Evolutionary conservation across 2,329 filamentous ascomycete genomes (phyloP).

Genomic region (Paraphaeosphaeria minitans): DNA sequence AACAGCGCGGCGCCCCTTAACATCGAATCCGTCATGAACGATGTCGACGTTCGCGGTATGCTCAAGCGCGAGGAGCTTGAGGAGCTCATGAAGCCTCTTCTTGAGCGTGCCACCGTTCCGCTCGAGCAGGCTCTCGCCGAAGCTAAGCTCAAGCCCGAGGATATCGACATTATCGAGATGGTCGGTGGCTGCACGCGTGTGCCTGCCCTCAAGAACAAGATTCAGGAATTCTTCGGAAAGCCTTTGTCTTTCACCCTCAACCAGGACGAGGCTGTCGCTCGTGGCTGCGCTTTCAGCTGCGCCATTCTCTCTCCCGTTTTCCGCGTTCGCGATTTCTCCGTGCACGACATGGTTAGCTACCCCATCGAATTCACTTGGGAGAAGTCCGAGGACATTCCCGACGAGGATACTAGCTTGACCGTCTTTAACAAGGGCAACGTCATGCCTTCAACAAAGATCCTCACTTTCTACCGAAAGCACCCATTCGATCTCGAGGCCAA

Average conservation of each 20-base stretch:
- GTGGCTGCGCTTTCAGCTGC: slow-evolving; percentile 96
- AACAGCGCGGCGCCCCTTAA: slow-evolving; percentile 92
- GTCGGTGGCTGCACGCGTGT: slow-evolving; percentile 95
- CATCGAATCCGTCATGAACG: slow-evolving; percentile 99
- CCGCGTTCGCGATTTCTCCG: slow-evolving; percentile 96
- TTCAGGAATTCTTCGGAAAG: slow-evolving; percentile 92
- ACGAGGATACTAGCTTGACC: slow-evolving; percentile 95
- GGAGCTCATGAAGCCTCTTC: slow-evolving; percentile 82
- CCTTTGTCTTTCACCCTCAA: slow-evolving; percentile 93
- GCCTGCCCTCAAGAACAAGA: slow-evolving; percentile 86
- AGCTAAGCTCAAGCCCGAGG: slow-evolving; percentile 85
- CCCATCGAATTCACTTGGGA: slow-evolving; percentile 99
- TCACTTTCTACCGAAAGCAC: slow-evolving; percentile 99
- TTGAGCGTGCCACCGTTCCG: slow-evolving; percentile 72
- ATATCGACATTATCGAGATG: slow-evolving; percentile 92
- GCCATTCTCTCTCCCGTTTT: slow-evolving; percentile 97
- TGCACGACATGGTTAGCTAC: slow-evolving; percentile 97
- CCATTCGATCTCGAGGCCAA: slow-evolving; percentile 94
- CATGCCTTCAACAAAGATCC: slow-evolving; percentile 97
- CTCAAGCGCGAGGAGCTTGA: slow-evolving; percentile 95
- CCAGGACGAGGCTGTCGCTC: slow-evolving; percentile 95
- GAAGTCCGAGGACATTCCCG: slow-evolving; percentile 96
- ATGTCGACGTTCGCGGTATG: slow-evolving; percentile 86
- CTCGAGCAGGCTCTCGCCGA: slow-evolving; percentile 93
- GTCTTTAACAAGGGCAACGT: slow-evolving; percentile 98